Percentiles rank a stretch among this genome's conserved stretches.
Evolutionary conservation across 257 asterid genomes (phyloP).

Genomic region (Solanum infundibuliforme): DNA sequence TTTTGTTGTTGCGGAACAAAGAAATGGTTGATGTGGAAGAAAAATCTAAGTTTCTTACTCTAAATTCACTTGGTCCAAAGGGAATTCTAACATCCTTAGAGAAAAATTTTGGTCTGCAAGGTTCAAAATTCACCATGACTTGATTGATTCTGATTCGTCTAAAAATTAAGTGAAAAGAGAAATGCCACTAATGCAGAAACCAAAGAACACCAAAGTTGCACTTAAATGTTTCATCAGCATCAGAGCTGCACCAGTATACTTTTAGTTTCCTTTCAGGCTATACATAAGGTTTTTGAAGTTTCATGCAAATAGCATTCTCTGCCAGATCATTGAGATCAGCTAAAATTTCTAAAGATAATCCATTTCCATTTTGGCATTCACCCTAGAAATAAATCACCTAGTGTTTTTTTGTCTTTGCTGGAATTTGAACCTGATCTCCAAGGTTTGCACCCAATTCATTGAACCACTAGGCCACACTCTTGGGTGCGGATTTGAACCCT

Average conservation of each 20-base stretch:
- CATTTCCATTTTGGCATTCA: neutral
- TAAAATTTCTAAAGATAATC: neutral
- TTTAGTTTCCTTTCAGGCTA: neutral
- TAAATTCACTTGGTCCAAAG: neutral
- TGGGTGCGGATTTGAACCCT: neutral
- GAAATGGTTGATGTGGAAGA: neutral
- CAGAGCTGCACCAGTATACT: neutral
- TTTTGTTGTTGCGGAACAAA: neutral
- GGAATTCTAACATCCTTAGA: neutral
- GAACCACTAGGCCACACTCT: neutral
- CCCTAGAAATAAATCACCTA: neutral
- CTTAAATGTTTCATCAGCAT: neutral
- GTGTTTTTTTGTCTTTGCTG: neutral
- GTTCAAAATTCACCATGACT: neutral
- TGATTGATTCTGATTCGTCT: neutral
- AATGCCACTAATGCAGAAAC: neutral
- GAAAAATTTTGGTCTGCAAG: neutral
- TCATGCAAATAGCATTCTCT: neutral
- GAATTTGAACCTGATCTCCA: neutral
- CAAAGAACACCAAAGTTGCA: neutral
- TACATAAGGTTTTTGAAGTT: neutral
- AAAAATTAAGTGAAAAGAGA: neutral
- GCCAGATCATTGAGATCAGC: neutral
- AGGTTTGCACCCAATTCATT: neutral
- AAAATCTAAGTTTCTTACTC: neutral